These are phyloP conservation scores for Forsythia viridissima DNA, from an alignment of 257 asterid species.

Conservation along the genomic window DNA sequence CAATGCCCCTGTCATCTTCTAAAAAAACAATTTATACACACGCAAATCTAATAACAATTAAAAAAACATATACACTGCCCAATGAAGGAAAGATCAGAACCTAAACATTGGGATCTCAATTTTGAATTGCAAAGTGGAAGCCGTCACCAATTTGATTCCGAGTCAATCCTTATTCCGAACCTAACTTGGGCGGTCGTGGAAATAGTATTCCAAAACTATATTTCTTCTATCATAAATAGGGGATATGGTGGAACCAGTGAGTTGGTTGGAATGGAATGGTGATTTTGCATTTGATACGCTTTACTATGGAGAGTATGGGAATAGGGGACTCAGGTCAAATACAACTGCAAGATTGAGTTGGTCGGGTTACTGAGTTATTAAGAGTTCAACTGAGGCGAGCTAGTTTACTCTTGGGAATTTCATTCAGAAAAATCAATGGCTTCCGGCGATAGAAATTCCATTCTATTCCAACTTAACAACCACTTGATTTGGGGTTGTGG, in stretches of 20 bases:
- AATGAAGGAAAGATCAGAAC: slow-evolving; percentile 88
- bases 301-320: slow-evolving; percentile 79
- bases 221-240: slow-evolving; percentile 54
- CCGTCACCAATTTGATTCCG: slow-evolving; percentile 78
- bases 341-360: slow-evolving; percentile 72
- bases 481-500: background rate
- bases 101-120: slow-evolving; percentile 95
- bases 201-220: slow-evolving; percentile 69
- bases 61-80: slow-evolving; percentile 85
- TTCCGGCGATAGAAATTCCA: slow-evolving; percentile 54
- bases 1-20: slow-evolving; percentile 88
- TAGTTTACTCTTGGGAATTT: slow-evolving; percentile 72
- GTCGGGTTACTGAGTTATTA: slow-evolving; percentile 80
- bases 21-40: slow-evolving; percentile 74
- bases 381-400: slow-evolving; percentile 54
- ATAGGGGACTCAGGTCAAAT: slow-evolving; percentile 88
- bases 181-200: slow-evolving; percentile 93
- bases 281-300: slow-evolving; percentile 58
- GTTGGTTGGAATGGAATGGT: slow-evolving; percentile 82
- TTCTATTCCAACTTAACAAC: slow-evolving; percentile 71
- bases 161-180: slow-evolving; percentile 54
- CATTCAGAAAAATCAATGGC: slow-evolving; percentile 68
- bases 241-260: slow-evolving; percentile 58
- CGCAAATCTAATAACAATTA: slow-evolving; percentile 71
- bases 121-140: slow-evolving; percentile 67